Base-by-base conservation (phyloP, 768 basidiomycete species). In the Leccinum arenicola region DNA sequence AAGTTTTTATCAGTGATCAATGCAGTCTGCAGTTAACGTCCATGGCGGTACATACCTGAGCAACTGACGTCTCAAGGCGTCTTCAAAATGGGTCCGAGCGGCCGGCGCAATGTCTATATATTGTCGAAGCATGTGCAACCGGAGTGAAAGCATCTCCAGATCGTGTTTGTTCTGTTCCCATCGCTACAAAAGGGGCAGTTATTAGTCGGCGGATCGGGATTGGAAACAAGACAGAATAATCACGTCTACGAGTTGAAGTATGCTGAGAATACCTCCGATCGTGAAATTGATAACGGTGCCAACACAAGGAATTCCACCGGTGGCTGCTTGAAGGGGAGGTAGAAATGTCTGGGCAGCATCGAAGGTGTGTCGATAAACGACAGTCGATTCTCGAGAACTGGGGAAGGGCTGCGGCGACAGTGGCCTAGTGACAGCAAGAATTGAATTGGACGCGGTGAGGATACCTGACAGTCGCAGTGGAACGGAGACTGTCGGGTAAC, bases 131-230 rank as follows among this genome's bases (percentile, higher is more conserved):
- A 52, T 15, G 12, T 35, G 17, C 25, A 63, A n/a, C 10, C 38
- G 62, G 6, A 31, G 17, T 0, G 11, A 19, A 36, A 63, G 54
- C 29, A 1, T 29, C 10, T 45, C 27, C 15, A 59, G 2, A 9
- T 64, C 62, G 0, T 55, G 17, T 40, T 59, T 64, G 57, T 64
- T 64, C 47, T 53, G 57, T 7, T 17, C 2, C 17, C 51, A 36
- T 38, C 19, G 27, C 61, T 63, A 3, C 38, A 29, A 6, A 10
- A 43, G 17, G n/a, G 0, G 3, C 1, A 0, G 9, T 6, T 7
- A 6, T 57, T 12, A 51, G 33, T 47, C n/a, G 17, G 14, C 1
- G 2, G 10, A 14, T 10, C 17, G 2, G 6, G 10, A 3, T 40
- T 17, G 27, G 2, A 1, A 35, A 43, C 3, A 6, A 4, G 2